Conservation (phyloP, 2,329 filamentous ascomycete species). For the Hypoxylon sp. region DNA sequence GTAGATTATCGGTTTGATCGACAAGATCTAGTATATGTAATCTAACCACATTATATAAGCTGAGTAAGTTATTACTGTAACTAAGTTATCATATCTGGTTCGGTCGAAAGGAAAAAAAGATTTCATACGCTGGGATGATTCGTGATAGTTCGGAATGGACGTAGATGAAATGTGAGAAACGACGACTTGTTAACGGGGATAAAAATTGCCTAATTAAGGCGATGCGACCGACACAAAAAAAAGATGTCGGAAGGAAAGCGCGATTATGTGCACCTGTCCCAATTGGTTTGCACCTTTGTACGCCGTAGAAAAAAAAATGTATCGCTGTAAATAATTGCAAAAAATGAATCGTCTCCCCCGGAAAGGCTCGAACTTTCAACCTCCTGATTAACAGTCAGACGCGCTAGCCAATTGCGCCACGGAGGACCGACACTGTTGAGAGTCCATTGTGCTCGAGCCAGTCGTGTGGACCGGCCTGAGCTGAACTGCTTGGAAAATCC, state of each 20-base stretch:
- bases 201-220: background rate
- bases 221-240: background rate
- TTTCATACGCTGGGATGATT: background rate
- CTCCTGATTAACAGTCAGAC: slow-evolving; percentile 66
- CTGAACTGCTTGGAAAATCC: slow-evolving; percentile 2
- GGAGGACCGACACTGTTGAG: slow-evolving; percentile 39
- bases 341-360: slow-evolving; percentile 29
- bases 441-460: background rate
- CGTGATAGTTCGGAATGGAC: background rate
- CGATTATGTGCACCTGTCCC: background rate
- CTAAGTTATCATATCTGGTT: background rate
- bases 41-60: too few species aligned
- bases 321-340: background rate
- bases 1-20: too few species aligned
- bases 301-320: background rate
- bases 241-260: background rate
- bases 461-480: background rate
- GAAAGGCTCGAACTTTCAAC: slow-evolving; percentile 39
- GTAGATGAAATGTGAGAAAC: background rate
- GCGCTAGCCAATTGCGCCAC: slow-evolving; percentile 70
- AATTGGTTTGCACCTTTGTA: background rate
- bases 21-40: background rate
- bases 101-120: background rate
- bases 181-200: background rate
- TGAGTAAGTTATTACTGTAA: too few species aligned